These are phyloP conservation scores for Tubosaeta sp. DNA, from an alignment of 768 basidiomycete species.

Conservation along the genomic window DNA sequence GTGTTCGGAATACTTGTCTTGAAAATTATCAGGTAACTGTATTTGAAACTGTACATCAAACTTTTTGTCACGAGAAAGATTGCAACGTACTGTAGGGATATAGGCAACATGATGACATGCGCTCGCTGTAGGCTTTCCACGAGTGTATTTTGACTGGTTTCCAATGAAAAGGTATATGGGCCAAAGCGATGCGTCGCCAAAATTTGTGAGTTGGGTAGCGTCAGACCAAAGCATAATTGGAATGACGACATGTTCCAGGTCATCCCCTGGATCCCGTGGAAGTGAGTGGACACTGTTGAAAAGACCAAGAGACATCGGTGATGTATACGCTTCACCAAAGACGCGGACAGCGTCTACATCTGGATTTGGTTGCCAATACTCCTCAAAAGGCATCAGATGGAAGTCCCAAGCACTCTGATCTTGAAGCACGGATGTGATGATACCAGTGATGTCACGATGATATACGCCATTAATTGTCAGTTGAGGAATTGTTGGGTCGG, in stretches of 20 bases:
- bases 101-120: not conserved
- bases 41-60: not conserved
- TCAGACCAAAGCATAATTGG: not conserved
- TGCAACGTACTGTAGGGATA: not conserved
- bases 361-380: not conserved
- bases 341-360: not conserved
- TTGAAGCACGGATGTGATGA: not conserved
- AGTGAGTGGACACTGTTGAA: too few species aligned
- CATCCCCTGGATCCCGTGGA: not conserved
- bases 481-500: not conserved
- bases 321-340: not conserved
- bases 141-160: conserved; percentile 2
- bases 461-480: not conserved
- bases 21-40: conserved; percentile 7
- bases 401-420: not conserved
- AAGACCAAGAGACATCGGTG: too few species aligned
- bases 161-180: not conserved
- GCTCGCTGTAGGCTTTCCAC: conserved; percentile 5
- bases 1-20: not conserved
- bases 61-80: not conserved
- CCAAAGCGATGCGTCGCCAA: not conserved
- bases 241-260: not conserved
- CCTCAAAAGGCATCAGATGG: not conserved
- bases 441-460: not conserved
- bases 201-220: not conserved